These are phyloP conservation scores for Melanomma pulvis-pyrius DNA, from an alignment of 495 filamentous ascomycete genomes.

Conservation along the genomic window DNA sequence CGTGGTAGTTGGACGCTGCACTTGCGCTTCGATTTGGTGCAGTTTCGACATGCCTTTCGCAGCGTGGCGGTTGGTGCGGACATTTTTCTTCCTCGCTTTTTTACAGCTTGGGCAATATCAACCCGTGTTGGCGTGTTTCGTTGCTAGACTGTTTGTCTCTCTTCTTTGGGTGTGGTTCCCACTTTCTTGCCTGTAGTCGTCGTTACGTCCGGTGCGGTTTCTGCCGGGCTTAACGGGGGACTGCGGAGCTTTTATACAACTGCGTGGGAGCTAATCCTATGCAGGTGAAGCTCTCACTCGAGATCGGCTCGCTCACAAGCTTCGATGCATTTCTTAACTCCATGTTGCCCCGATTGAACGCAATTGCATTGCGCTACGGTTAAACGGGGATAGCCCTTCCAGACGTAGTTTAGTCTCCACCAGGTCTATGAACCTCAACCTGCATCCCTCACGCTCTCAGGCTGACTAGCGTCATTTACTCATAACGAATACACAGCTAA, in stretches of 20 bases:
- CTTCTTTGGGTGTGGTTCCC: not conserved
- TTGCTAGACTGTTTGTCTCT: too few relatives aligned
- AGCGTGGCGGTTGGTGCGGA: not conserved
- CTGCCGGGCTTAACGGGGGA: too few relatives aligned
- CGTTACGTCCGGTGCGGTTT: too few relatives aligned
- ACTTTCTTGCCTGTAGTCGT: not conserved
- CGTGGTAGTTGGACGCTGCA: slow-evolving; percentile 1
- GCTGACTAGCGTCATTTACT: too few relatives aligned
- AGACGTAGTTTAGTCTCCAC: not conserved
- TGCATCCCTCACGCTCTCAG: not conserved
- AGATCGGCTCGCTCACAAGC: not conserved
- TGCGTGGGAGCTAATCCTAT: not conserved
- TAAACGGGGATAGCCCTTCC: not conserved
- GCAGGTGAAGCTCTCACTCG: not conserved
- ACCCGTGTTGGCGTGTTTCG: too few relatives aligned
- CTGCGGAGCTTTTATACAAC: too few relatives aligned
- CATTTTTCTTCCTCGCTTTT: too few relatives aligned
- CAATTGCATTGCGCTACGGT: not conserved
- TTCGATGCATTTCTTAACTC: not conserved
- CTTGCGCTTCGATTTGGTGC: not conserved
- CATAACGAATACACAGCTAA: too few relatives aligned
- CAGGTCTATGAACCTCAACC: not conserved
- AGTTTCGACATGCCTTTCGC: slow-evolving; percentile 1
- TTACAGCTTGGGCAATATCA: too few relatives aligned
- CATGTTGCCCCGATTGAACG: too few relatives aligned